Conservation (phyloP, 305 asterid species). For the Ajuga reptans region DNA sequence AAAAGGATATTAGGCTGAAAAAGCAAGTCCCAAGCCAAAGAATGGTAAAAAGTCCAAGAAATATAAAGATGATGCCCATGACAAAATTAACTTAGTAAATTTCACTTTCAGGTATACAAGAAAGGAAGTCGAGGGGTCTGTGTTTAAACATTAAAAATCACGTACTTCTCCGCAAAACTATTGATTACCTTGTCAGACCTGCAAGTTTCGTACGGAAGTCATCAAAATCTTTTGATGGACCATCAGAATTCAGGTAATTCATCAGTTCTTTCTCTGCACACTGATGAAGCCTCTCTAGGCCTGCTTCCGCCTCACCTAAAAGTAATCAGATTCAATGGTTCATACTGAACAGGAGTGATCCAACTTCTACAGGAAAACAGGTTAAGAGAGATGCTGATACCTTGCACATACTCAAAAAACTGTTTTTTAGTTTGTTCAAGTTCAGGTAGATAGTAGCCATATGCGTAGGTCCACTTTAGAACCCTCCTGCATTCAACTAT, state of each 20-base stretch:
- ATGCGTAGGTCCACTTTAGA: constrained; percentile 85
- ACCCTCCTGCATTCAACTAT: constrained; percentile 94
- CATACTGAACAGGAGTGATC: constrained; percentile 8
- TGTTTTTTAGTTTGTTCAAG: constrained; percentile 46
- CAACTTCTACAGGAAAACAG: not conserved
- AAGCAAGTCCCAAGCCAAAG: not conserved
- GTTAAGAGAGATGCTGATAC: constrained; percentile 33
- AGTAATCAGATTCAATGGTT: not conserved
- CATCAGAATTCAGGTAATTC: constrained; percentile 44
- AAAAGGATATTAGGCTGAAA: not conserved
- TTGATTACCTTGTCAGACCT: constrained; percentile 65
- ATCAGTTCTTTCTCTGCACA: constrained; percentile 82
- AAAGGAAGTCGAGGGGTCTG: not conserved
- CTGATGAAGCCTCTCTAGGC: constrained; percentile 90
- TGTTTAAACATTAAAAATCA: not conserved
- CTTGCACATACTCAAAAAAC: constrained; percentile 87
- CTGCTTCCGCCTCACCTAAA: constrained; percentile 88
- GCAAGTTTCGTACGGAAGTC: constrained; percentile 84
- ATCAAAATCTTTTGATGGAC: constrained; percentile 54
- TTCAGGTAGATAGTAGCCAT: constrained; percentile 78
- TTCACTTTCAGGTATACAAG: not conserved
- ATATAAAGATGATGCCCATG: not conserved
- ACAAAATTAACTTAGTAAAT: not conserved
- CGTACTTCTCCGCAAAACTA: constrained; percentile 8
- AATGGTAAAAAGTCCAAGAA: not conserved